Evolutionary conservation across 306 rosid species (phyloP).

Genomic region (Alnus rubra): DNA sequence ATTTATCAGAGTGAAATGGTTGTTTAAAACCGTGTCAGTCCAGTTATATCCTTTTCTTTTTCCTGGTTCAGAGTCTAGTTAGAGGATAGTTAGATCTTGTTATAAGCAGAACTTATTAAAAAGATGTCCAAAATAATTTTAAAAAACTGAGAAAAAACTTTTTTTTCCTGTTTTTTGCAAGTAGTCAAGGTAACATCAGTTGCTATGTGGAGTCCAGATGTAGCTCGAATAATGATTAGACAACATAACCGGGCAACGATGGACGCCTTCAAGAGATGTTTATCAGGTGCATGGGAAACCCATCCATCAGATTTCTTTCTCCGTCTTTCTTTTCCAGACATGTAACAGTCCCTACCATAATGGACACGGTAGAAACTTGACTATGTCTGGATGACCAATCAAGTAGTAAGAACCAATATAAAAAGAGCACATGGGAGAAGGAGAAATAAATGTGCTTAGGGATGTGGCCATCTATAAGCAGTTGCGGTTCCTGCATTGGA

Average conservation of each 20-base stretch:
- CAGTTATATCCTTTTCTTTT: no score
- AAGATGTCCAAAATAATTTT: no score
- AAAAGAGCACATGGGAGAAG: no score
- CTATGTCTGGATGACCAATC: neutral
- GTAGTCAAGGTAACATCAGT: neutral
- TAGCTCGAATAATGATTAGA: neutral
- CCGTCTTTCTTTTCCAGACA: neutral
- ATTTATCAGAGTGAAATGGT: neutral
- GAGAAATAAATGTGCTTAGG: neutral
- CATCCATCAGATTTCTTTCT: neutral
- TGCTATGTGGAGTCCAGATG: neutral
- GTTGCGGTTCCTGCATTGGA: neutral
- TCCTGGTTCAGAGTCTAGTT: no score
- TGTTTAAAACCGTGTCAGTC: no score
- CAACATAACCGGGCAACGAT: neutral
- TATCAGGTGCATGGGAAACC: neutral
- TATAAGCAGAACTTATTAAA: no score
- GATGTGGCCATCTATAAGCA: neutral
- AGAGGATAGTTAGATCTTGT: no score
- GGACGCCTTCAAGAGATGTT: neutral
- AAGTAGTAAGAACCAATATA: no score
- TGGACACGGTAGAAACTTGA: neutral
- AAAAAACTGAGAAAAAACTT: no score
- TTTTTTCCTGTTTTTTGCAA: no score
- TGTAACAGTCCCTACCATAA: neutral